These are phyloP conservation scores for Plenodomus biglobosus DNA, from an alignment of 2,329 filamentous ascomycete genomes.

Conservation along the genomic window DNA sequence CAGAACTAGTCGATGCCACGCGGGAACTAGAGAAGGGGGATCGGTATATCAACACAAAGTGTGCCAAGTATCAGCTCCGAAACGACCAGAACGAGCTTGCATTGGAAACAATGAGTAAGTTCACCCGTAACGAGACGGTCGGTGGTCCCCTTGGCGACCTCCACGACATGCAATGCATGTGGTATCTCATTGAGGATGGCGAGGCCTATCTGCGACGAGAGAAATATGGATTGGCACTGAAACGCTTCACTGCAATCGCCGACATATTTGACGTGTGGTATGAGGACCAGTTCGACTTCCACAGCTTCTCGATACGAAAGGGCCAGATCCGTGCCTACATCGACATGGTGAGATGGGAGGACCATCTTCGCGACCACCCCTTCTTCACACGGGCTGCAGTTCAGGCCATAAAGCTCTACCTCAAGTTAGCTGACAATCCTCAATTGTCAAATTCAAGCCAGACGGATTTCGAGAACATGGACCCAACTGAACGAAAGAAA, in stretches of 20 bases:
- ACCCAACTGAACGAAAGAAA: slow-evolving; percentile 75
- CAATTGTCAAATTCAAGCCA: slow-evolving; percentile 63
- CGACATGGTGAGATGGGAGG: slow-evolving; percentile 96
- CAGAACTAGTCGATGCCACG: slow-evolving; percentile 85
- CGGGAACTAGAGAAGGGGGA: slow-evolving; percentile 84
- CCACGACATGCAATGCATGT: slow-evolving; percentile 97
- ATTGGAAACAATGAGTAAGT: slow-evolving; percentile 85
- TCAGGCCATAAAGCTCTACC: slow-evolving; percentile 76
- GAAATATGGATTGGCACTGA: slow-evolving; percentile 82
- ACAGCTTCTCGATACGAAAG: slow-evolving; percentile 94
- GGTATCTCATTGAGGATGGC: slow-evolving; percentile 94
- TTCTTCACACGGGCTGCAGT: slow-evolving; percentile 87
- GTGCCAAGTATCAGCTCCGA: slow-evolving; percentile 92
- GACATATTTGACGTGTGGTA: slow-evolving; percentile 98
- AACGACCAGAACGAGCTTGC: slow-evolving; percentile 88
- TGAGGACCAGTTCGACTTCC: slow-evolving; percentile 98
- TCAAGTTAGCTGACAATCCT: slow-evolving; percentile 76
- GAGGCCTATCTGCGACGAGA: slow-evolving; percentile 82
- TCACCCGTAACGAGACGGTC: slow-evolving; percentile 86
- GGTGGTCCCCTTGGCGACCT: slow-evolving; percentile 89
- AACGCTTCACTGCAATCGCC: slow-evolving; percentile 84
- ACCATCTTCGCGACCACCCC: slow-evolving; percentile 85
- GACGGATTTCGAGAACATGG: slow-evolving; percentile 55
- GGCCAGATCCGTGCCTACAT: slow-evolving; percentile 93
- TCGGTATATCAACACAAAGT: slow-evolving; percentile 97